These are phyloP conservation scores for Thermomucor indicae-seudaticae DNA, from an alignment of 371 early-diverging fungal genomes.

Conservation along the genomic window DNA sequence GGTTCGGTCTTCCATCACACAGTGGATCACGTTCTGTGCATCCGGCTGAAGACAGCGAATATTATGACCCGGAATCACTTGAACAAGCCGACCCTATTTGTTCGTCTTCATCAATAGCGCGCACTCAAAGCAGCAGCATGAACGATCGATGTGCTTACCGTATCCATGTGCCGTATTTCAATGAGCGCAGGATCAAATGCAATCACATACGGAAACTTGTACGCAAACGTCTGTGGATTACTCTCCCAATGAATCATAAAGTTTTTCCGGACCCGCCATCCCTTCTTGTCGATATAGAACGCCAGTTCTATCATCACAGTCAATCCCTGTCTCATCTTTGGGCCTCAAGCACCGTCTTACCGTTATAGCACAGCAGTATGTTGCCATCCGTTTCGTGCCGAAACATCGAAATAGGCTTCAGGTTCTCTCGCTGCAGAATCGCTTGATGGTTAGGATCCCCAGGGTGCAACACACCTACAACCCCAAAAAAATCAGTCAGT, in stretches of 20 bases:
- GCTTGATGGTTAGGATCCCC: constrained; percentile 17
- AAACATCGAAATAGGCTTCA: constrained; percentile 76
- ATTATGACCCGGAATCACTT: constrained; percentile 60
- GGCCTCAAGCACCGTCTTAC: constrained; percentile 3
- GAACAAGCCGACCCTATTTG: constrained; percentile 51
- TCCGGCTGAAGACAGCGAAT: constrained; percentile 56
- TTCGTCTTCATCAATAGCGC: background rate
- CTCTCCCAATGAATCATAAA: constrained; percentile 39
- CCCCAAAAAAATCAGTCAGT: background rate
- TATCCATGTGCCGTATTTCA: constrained; percentile 23
- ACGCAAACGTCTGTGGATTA: constrained; percentile 27
- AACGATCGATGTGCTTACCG: constrained; percentile 3
- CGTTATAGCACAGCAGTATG: constrained; percentile 83
- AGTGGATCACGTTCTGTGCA: constrained; percentile 46
- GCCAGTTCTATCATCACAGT: constrained; percentile 17
- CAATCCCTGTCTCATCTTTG: background rate
- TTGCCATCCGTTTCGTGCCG: constrained; percentile 65
- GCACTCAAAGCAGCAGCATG: background rate
- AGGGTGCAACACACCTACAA: constrained; percentile 29
- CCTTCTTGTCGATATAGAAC: constrained; percentile 40
- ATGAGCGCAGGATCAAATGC: constrained; percentile 34
- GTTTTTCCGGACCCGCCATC: constrained; percentile 19
- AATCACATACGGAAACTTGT: constrained; percentile 27
- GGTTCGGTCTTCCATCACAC: constrained; percentile 49
- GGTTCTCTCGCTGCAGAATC: constrained; percentile 18